These are phyloP conservation scores for Myochromella boudieri DNA, from an alignment of 768 basidiomycete genomes.

Conservation along the genomic window DNA sequence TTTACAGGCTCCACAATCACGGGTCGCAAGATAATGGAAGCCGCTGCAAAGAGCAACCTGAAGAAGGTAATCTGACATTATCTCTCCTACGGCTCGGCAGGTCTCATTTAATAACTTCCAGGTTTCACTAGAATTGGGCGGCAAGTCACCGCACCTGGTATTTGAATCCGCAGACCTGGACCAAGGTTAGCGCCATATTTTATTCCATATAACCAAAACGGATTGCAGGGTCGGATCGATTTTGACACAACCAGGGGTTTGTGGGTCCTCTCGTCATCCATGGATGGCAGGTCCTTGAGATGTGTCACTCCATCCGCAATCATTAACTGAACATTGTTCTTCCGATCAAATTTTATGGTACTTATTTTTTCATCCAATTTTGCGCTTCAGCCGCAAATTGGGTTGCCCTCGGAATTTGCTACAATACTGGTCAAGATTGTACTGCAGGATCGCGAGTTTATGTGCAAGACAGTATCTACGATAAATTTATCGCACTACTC, in stretches of 20 bases:
- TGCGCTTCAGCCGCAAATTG: constrained; percentile 67
- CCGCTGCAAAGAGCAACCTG: constrained; percentile 89
- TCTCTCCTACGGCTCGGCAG: not conserved
- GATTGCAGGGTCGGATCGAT: no score
- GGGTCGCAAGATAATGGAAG: constrained; percentile 88
- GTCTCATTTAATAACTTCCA: constrained; percentile 28
- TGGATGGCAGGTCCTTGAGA: no score
- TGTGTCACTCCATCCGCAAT: no score
- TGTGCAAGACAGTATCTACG: constrained; percentile 85
- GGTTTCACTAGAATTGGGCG: constrained; percentile 92
- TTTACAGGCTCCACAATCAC: constrained; percentile 93
- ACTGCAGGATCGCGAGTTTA: constrained; percentile 90
- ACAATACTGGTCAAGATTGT: constrained; percentile 92
- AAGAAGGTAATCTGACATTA: constrained; percentile 64
- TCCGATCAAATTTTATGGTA: no score
- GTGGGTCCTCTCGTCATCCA: no score
- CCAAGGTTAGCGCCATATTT: constrained; percentile 54
- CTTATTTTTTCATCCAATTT: no score
- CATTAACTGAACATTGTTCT: no score
- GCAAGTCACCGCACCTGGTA: constrained; percentile 87
- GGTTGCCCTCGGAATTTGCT: constrained; percentile 84
- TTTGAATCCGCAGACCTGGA: constrained; percentile 92
- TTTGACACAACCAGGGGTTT: not conserved
- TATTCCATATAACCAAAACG: no score
- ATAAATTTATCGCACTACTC: constrained; percentile 73